Evolutionary conservation across 805 yeast species (phyloP).

Genomic region (Diddensiella santjacobensis): DNA sequence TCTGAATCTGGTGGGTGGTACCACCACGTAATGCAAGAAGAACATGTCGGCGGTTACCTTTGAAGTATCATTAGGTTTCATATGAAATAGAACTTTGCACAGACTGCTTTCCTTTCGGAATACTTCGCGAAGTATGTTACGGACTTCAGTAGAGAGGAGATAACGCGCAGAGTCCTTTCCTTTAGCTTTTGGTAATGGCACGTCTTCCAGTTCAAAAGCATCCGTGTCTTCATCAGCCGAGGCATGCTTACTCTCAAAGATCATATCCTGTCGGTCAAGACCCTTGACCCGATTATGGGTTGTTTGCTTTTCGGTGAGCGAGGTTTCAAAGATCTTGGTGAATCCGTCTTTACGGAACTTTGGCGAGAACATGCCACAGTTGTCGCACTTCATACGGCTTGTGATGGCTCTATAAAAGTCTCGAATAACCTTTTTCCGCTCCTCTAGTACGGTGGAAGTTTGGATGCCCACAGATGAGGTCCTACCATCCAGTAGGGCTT

Average conservation of each 20-base stretch:
- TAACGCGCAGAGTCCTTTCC: constrained; percentile 72
- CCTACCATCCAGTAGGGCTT: constrained; percentile 73
- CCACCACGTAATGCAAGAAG: constrained; percentile 82
- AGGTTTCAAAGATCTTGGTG: constrained; percentile 85
- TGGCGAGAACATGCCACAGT: constrained; percentile 95
- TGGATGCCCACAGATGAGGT: constrained; percentile 62
- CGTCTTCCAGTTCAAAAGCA: constrained; percentile 37
- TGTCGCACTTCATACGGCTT: constrained; percentile 84
- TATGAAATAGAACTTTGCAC: constrained; percentile 71
- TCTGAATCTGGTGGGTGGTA: constrained; percentile 96
- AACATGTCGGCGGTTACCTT: constrained; percentile 70
- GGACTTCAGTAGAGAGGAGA: constrained; percentile 81
- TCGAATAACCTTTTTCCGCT: constrained; percentile 65
- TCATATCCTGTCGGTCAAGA: constrained; percentile 64
- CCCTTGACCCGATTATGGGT: constrained; percentile 79
- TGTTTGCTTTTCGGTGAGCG: constrained; percentile 76
- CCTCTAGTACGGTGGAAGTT: constrained; percentile 84
- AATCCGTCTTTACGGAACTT: constrained; percentile 92
- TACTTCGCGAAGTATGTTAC: constrained; percentile 69
- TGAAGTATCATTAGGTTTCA: constrained; percentile 59
- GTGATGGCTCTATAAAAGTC: constrained; percentile 72
- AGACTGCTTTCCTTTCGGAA: constrained; percentile 70
- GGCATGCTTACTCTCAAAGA: constrained; percentile 38
- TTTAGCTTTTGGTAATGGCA: constrained; percentile 45
- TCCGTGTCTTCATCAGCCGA: constrained; percentile 31